Conservation (phyloP, 805 yeast species). For the Candida rishiriensis region DNA sequence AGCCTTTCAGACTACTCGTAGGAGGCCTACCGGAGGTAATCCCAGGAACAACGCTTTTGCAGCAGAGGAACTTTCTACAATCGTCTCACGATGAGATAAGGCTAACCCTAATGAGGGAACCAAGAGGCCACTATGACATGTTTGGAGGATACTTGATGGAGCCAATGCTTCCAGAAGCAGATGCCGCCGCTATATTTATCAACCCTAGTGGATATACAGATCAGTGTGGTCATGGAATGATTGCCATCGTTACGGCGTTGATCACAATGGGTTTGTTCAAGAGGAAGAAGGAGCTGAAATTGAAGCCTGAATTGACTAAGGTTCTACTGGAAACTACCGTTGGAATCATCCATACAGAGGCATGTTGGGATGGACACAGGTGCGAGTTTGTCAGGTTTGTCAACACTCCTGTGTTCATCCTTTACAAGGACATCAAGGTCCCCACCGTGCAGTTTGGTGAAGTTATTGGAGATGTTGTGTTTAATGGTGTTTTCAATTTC, state of each 20-base stretch:
- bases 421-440: conserved; percentile 12
- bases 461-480: conserved; percentile 23
- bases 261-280: conserved; percentile 18
- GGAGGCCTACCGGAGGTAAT: conserved; percentile 18
- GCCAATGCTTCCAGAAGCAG: conserved; percentile 18
- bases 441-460: conserved; percentile 11
- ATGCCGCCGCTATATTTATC: conserved; percentile 22
- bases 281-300: conserved; percentile 7
- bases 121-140: conserved; percentile 28
- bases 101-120: conserved; percentile 23
- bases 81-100: conserved; percentile 21
- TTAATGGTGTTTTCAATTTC: conserved; percentile 25
- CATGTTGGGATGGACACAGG: conserved; percentile 22
- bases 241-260: conserved; percentile 20
- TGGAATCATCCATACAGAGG: conserved; percentile 18
- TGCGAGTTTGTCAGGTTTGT: conserved; percentile 21
- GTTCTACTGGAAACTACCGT: conserved; percentile 24
- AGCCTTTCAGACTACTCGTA: conserved; percentile 20
- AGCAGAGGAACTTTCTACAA: conserved; percentile 16
- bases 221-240: conserved; percentile 29
- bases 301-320: conserved; percentile 19
- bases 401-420: conserved; percentile 22
- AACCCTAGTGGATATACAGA: conserved; percentile 27
- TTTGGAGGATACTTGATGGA: conserved; percentile 23
- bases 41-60: conserved; percentile 21